Evolutionary conservation across 2,329 filamentous ascomycete species (phyloP), one percentile per base, ranked within the genome.

Genomic region (Colletotrichum horii): DNA sequence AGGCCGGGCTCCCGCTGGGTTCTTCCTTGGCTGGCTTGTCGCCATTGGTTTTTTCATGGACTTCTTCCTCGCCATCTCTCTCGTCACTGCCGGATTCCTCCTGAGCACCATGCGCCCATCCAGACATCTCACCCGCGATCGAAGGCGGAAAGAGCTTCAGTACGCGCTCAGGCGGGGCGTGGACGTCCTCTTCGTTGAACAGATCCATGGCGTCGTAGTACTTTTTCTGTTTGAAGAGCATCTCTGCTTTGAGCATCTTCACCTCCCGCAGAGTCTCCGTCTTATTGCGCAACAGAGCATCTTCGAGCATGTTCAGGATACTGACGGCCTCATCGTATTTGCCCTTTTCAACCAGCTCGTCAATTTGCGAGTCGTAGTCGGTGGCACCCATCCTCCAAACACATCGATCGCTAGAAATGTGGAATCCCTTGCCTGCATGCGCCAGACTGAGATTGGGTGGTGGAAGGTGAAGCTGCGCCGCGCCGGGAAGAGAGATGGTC

Each of bases 311-410:
- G 65, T 91, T 90, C 8, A 98, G 87, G 11, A 99, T 87, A 81
- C 96, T 98, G 77, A 98, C 94, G 0, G 96, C 96, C 84, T 99
- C 97, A 80, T 99, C 96, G 70, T 96, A 95, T 76, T 92, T 91
- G 12, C 90, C 92, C 75, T 90, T 91, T 24, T 93, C 90, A 2
- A 98, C 92, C 30, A 99, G 89, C 78, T 97, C 92, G 75, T 96
- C 91, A 26, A 98, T 92, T 82, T 99, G 97, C 3, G 93, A 92
- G 82, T 98, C 95, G 81, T 99, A 99, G 78, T 96, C 94, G 48
- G 96, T 92, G 5, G 96, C 94, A 77, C 93, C 95, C 97, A 99
- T 98, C 79, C 97, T 94, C 97, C 97, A 99, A 48, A 99, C 94
- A 38, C 91, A 94, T 60, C 97, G 91, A 71, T 98, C 97, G 81